A percentile compares a stretch with the other conserved stretches of the same genome.
Evolutionary conservation across 129 eudicot species (phyloP).

Genomic region (Smallanthus sonchifolius): DNA sequence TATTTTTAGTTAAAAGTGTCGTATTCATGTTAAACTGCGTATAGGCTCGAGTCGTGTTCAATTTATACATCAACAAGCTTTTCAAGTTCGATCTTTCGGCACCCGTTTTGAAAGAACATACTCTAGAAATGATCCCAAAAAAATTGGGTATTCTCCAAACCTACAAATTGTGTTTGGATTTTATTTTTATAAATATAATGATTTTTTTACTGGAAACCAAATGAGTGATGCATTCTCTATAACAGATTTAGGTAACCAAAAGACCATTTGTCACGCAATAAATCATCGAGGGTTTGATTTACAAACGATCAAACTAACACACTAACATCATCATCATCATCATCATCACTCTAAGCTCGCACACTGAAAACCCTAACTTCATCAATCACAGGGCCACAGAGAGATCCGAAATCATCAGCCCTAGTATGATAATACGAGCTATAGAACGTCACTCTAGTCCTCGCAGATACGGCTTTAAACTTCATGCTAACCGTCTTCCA

Average conservation of each 20-base stretch:
- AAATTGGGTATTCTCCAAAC: too few species aligned
- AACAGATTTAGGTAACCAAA: neutral
- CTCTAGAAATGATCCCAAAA: too few species aligned
- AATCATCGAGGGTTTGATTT: slow-evolving; percentile 12
- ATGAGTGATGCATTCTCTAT: neutral
- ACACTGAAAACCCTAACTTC: slow-evolving; percentile 46
- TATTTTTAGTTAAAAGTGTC: too few species aligned
- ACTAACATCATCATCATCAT: neutral
- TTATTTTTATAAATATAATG: neutral
- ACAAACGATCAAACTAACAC: slow-evolving; percentile 17
- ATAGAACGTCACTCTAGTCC: slow-evolving; percentile 71
- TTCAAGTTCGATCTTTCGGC: too few species aligned
- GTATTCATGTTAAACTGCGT: too few species aligned
- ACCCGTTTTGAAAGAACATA: too few species aligned
- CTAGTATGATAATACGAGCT: slow-evolving; percentile 79
- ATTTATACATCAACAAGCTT: too few species aligned
- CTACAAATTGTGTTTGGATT: neutral
- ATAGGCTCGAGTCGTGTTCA: too few species aligned
- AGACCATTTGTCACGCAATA: slow-evolving; percentile 15
- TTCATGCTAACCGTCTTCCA: slow-evolving; percentile 40
- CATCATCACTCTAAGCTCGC: neutral
- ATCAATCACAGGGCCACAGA: slow-evolving; percentile 92
- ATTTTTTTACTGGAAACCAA: neutral
- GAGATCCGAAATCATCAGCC: slow-evolving; percentile 52
- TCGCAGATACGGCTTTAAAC: slow-evolving; percentile 49